phyloP scores from a whole-genome alignment of 2,329 filamentous ascomycete genomes.

The Blastomyces parvus region DNA sequence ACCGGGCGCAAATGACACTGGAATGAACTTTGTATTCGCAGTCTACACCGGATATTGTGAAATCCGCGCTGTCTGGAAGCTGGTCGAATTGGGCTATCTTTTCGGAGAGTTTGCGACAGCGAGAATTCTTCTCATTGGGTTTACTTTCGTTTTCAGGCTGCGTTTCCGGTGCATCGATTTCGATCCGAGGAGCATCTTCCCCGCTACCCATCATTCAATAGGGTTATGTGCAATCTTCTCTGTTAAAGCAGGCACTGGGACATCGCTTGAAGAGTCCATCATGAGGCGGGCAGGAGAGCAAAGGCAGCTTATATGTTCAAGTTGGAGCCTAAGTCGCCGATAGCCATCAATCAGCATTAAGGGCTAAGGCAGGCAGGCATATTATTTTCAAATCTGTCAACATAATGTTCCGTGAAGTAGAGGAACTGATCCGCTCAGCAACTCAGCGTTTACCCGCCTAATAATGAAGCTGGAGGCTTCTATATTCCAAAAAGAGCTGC shows the following conservation, averaged over 20 bases:
- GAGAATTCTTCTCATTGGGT: not conserved
- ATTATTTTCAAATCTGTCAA: not conserved
- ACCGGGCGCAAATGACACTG: not conserved
- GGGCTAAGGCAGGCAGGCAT: not conserved
- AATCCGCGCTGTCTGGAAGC: not conserved
- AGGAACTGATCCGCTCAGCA: not conserved
- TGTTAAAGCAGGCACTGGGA: not conserved
- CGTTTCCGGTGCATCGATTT: not conserved
- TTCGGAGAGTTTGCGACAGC: not conserved
- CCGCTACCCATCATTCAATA: not conserved
- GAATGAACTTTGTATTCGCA: slow-evolving; percentile 4
- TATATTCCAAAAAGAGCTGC: not conserved
- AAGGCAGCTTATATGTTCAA: not conserved
- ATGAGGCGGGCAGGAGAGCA: not conserved
- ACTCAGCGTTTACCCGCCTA: not conserved
- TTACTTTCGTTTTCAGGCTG: not conserved
- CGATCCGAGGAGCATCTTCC: not conserved
- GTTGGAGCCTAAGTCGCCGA: not conserved
- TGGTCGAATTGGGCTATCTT: not conserved
- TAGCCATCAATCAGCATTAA: not conserved
- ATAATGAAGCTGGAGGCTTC: not conserved
- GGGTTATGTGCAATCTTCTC: not conserved
- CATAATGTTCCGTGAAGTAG: not conserved
- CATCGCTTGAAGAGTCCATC: not conserved
- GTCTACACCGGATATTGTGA: slow-evolving; percentile 3